Evolutionary conservation across 2,329 filamentous ascomycete genomes (phyloP), one percentile per base, ranked within the genome.

Genomic region (Polytolypa hystricis): DNA sequence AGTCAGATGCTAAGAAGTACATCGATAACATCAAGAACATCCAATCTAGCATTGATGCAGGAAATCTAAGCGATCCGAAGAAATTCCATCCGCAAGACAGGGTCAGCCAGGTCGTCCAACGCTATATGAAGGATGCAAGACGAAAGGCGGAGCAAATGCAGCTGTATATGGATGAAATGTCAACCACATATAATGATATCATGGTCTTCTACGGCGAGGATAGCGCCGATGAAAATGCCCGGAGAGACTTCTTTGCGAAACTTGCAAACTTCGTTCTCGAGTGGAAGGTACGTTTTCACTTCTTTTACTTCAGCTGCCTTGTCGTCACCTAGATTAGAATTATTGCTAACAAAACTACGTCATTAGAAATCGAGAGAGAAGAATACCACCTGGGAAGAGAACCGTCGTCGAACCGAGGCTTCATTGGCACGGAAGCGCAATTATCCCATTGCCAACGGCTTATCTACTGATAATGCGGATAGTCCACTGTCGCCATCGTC

Each of bases 41-140:
- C 19, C 91, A 98, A 60, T 77, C 76, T 61, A 93, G 85, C 16
- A 73, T 98, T 34, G 91, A 98, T 61, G 81, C 79, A 21, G 91
- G 91, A 50, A 96, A 94, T 57, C 68, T 98, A 45, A 94, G 85
- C 55, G 91, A 98, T 55, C 82, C 89, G 30, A 95, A 91, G 70
- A 93, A 89, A 52, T 98, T 98, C 70, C 91, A 98, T 55, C 89
- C 91, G 12, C 84, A 96, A 61, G 91, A 98, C 59, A 84, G 91
- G 42, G 87, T 96, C 29, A 82, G 81, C 44, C 84, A 93, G 61
- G 73, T 96, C 21, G 87, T 94, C 38, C 85, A 94, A 61, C 74
- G 89, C 35, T 80, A 74, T 47, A 96, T 98, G 89, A 96, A 95
- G 66, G 91, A 98, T 47, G 91, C 91, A 14, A 71, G 91, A 43